Evolutionary conservation across 2,329 filamentous ascomycete species (phyloP).

Genomic region (Aspergillus neotritici): DNA sequence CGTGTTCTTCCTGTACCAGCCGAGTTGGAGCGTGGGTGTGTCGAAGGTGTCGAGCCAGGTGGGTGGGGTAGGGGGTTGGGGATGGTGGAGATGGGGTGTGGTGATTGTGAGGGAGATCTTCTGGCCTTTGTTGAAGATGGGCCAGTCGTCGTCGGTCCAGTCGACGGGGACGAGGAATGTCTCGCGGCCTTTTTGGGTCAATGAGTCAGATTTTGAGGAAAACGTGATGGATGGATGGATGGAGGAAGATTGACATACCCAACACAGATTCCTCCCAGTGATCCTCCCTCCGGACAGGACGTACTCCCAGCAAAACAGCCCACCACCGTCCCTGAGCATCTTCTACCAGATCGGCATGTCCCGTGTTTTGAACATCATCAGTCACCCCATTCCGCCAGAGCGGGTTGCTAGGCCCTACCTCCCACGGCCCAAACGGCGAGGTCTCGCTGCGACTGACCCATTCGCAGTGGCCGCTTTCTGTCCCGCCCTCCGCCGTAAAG

Average conservation of each 20-base stretch:
- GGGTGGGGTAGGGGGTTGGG: slow-evolving; percentile 6
- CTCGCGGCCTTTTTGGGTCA: slow-evolving; percentile 37
- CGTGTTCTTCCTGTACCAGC: slow-evolving; percentile 41
- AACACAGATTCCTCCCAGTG: slow-evolving; percentile 40
- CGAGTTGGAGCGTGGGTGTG: slow-evolving; percentile 19
- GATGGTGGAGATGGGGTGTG: slow-evolving; percentile 18
- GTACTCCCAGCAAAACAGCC: slow-evolving; percentile 45
- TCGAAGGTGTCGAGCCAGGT: slow-evolving; percentile 36
- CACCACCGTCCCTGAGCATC: slow-evolving; percentile 45
- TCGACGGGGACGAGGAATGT: slow-evolving; percentile 47
- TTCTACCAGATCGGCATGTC: slow-evolving; percentile 47
- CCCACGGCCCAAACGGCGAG: slow-evolving; percentile 57
- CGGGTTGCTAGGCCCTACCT: slow-evolving; percentile 53
- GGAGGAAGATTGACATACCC: slow-evolving; percentile 23
- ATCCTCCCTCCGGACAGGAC: slow-evolving; percentile 29
- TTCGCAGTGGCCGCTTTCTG: slow-evolving; percentile 55
- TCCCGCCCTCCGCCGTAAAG: slow-evolving; percentile 52
- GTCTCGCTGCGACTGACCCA: slow-evolving; percentile 53
- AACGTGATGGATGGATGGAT: neutral
- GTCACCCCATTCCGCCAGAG: slow-evolving; percentile 49
- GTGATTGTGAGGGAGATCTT: slow-evolving; percentile 36
- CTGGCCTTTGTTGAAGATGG: slow-evolving; percentile 45
- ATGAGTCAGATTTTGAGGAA: too few species aligned
- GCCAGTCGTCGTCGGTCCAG: slow-evolving; percentile 50
- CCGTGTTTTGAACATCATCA: slow-evolving; percentile 48